Conservation (phyloP, 1,284 basidiomycete genomes). For the Malassezia brasiliensis region DNA sequence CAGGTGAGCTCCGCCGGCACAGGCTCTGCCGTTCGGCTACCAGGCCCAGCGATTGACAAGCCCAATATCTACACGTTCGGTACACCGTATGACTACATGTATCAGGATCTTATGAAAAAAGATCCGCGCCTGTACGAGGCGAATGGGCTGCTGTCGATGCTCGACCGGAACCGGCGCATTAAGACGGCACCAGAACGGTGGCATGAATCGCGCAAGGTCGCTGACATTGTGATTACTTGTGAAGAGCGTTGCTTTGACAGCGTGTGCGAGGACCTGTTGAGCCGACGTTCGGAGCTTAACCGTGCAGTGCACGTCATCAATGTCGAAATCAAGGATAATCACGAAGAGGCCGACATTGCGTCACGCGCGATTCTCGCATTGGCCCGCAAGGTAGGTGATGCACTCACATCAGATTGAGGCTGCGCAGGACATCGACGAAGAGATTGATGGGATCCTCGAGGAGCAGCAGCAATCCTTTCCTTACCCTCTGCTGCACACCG, state of each 20-base stretch:
- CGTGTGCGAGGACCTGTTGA: slow-evolving; percentile 89
- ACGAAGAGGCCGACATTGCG: slow-evolving; percentile 91
- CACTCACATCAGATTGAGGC: slow-evolving; percentile 63
- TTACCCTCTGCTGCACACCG: slow-evolving; percentile 80
- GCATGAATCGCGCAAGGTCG: slow-evolving; percentile 78
- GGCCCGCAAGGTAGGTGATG: slow-evolving; percentile 50
- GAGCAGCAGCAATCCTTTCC: slow-evolving; percentile 78
- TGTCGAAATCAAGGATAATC: slow-evolving; percentile 97
- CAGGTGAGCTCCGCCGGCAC: slow-evolving; percentile 89
- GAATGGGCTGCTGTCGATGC: slow-evolving; percentile 92
- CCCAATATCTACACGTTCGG: slow-evolving; percentile 96
- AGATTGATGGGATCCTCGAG: slow-evolving; percentile 76
- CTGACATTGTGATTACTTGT: slow-evolving; percentile 95
- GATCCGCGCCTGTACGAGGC: slow-evolving; percentile 74
- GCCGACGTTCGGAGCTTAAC: slow-evolving; percentile 81
- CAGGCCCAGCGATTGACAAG: slow-evolving; percentile 90
- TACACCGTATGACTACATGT: slow-evolving; percentile 95
- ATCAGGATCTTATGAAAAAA: slow-evolving; percentile 77
- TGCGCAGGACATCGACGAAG: slow-evolving; percentile 75
- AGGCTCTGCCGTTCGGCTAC: slow-evolving; percentile 88
- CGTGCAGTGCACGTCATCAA: slow-evolving; percentile 93
- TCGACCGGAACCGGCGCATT: slow-evolving; percentile 85
- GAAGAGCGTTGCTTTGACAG: slow-evolving; percentile 98
- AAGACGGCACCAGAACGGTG: slow-evolving; percentile 91
- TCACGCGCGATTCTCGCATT: slow-evolving; percentile 90